These are phyloP conservation scores for Kodamaea neixiangensis DNA, from an alignment of 805 yeast genomes.

Conservation along the genomic window DNA sequence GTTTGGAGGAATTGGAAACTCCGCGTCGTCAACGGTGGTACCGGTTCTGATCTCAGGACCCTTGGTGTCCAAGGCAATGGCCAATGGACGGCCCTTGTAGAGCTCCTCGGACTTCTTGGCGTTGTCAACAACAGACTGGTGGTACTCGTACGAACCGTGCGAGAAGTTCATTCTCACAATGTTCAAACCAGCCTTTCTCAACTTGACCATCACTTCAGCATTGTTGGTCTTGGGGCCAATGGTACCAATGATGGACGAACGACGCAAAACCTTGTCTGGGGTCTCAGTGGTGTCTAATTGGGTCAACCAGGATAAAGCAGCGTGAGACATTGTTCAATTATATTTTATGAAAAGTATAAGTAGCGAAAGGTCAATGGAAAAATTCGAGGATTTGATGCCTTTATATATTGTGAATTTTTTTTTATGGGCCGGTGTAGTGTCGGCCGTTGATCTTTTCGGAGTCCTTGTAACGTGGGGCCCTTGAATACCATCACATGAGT, in stretches of 20 bases:
- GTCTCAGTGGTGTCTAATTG: slow-evolving; percentile 69
- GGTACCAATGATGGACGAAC: slow-evolving; percentile 97
- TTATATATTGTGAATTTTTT: slow-evolving; percentile 11
- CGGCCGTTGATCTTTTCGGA: slow-evolving; percentile 11
- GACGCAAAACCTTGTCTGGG: slow-evolving; percentile 81
- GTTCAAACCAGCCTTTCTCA: slow-evolving; percentile 97
- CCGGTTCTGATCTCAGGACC: slow-evolving; percentile 99
- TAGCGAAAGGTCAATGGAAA: background rate
- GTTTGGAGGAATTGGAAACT: slow-evolving; percentile 79
- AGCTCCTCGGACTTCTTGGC: slow-evolving; percentile 91
- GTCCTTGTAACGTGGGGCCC: slow-evolving; percentile 2
- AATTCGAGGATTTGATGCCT: slow-evolving; percentile 5
- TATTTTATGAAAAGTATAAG: slow-evolving; percentile 1
- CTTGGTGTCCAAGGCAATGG: slow-evolving; percentile 98
- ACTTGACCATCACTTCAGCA: slow-evolving; percentile 77
- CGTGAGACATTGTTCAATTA: slow-evolving; percentile 36
- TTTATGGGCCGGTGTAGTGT: slow-evolving; percentile 12
- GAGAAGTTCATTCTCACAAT: slow-evolving; percentile 99
- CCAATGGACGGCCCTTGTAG: slow-evolving; percentile 94
- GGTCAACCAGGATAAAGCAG: slow-evolving; percentile 77
- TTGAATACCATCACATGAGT: background rate
- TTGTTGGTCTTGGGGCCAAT: slow-evolving; percentile 98
- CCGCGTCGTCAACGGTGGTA: slow-evolving; percentile 76
- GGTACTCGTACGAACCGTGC: slow-evolving; percentile 98
- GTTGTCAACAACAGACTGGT: slow-evolving; percentile 94